Base-by-base conservation (phyloP, 352 stramenopile genomes). In the Phytopythium litorale region DNA sequence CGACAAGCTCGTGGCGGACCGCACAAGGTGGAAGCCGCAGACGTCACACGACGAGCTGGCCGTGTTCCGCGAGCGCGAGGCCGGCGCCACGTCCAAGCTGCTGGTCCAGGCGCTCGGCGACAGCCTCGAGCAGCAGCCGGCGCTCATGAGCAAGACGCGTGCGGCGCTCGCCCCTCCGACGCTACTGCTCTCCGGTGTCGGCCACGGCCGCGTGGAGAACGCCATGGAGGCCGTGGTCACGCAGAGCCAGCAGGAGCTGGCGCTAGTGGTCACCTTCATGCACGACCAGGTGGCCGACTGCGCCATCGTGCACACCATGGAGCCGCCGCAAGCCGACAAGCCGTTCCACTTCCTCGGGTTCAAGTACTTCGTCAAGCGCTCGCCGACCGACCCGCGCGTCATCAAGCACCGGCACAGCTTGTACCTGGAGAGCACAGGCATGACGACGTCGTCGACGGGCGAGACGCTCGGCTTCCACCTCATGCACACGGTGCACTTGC, bases 361-460 rank as follows among this genome's bases (percentile, higher is more conserved):
- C 68, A 84, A 83, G 67, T 82, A 76, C 58, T 83, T 87, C 56
- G 75, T 87, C 62, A 79, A 79, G 60, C 67, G 67, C 25, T 67
- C 68, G 9, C 72, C 71, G 8, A 74, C 63, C 1, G 70, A 77
- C 56, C 54, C 56, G 7, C 23, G 66, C 28, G 52, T 76, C 19
- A 64, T 77, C 21, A 71, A 71, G 37, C 66, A 74, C 65, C 66
- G 70, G 7, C 62, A 75, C 57, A 67, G 65, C 25, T 48, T 79
- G 43, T 79, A 75, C 58, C 58, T 84, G 35, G 67, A 81, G 59
- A 79, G 69, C 67, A 79, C 64, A 18, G 75, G 75, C 30, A 72
- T 78, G 63, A 77, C 66, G 13, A 49, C 43, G 45, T 66, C 62
- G 0, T 66, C 66, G 3, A 74, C 58, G 15, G 70, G 70, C n/a